Percentiles rank a stretch among this genome's conserved stretches.
phyloP scores from a whole-genome alignment of 2,329 filamentous ascomycete species.

The Sphaerulina musiva region DNA sequence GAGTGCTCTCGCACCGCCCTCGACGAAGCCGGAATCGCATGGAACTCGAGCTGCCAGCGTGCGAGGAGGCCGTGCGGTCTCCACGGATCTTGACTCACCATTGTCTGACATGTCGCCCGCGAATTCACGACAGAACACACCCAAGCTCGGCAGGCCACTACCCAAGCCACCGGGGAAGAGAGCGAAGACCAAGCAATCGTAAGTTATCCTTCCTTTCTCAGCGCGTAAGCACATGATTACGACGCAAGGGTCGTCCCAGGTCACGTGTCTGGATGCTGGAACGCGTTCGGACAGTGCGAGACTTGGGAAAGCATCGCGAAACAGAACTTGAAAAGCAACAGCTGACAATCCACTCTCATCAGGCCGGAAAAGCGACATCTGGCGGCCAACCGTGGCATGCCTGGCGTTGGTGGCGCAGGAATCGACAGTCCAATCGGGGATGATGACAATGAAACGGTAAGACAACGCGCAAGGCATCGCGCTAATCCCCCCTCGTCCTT shows the following conservation, averaged over 20 bases:
- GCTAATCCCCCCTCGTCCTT: conserved; percentile 31
- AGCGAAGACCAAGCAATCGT: conserved; percentile 38
- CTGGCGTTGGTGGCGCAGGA: conserved; percentile 56
- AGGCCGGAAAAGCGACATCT: conserved; percentile 73
- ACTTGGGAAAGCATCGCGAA: conserved; percentile 14
- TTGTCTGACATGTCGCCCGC: conserved; percentile 31
- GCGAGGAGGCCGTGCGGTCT: conserved; percentile 25
- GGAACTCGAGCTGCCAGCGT: conserved; percentile 19
- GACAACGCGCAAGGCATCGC: conserved; percentile 33
- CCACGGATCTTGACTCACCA: conserved; percentile 30
- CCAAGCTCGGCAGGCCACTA: conserved; percentile 21
- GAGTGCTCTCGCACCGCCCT: conserved; percentile 21
- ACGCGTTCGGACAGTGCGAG: conserved; percentile 15
- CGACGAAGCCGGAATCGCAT: conserved; percentile 22
- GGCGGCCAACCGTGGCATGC: conserved; percentile 61
- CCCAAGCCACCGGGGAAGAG: conserved; percentile 28
- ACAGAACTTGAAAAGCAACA: conserved; percentile 9
- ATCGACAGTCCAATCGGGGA: conserved; percentile 56
- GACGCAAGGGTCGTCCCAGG: not conserved
- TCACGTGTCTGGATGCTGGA: not conserved
- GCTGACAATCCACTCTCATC: conserved; percentile 29
- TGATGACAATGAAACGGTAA: conserved; percentile 53
- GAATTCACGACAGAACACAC: conserved; percentile 29
- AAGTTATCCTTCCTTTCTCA: conserved; percentile 22
- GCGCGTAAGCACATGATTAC: not conserved